Percentiles rank a stretch among this genome's conserved stretches.
These are phyloP conservation scores for Colletotrichum higginsianum DNA, from an alignment of 2,329 filamentous ascomycete genomes.

Conservation along the genomic window DNA sequence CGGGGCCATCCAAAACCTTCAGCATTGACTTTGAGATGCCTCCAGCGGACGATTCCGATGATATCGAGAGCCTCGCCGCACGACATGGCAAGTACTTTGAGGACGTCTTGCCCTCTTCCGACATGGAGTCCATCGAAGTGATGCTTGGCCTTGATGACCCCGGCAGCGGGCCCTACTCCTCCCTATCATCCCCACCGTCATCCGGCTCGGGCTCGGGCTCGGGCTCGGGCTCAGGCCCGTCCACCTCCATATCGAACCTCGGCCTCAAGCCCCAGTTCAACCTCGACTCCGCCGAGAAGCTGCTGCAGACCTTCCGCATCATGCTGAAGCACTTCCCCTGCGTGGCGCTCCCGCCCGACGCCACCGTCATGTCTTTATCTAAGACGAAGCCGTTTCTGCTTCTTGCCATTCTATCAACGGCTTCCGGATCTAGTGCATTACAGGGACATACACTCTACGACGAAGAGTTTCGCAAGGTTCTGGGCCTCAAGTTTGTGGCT, in stretches of 20 bases:
- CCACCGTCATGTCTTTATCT: conserved; percentile 61
- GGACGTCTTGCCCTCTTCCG: conserved; percentile 53
- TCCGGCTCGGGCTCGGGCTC: conserved; percentile 35
- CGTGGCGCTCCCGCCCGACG: conserved; percentile 57
- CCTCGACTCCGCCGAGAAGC: conserved; percentile 64
- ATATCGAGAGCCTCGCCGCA: conserved; percentile 60
- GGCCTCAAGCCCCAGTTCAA: conserved; percentile 69
- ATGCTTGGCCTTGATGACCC: conserved; percentile 31
- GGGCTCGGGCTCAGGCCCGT: conserved; percentile 40
- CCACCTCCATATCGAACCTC: conserved; percentile 55
- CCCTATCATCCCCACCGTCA: conserved; percentile 44
- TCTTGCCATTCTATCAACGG: conserved; percentile 67
- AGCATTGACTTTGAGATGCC: conserved; percentile 67
- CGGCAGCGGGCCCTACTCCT: conserved; percentile 24
- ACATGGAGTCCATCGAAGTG: conserved; percentile 40
- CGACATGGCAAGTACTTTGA: conserved; percentile 61
- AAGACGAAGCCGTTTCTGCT: conserved; percentile 66
- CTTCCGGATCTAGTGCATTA: conserved; percentile 62
- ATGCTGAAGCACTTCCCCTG: conserved; percentile 63
- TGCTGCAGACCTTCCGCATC: conserved; percentile 60
- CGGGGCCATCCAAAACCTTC: conserved; percentile 65
- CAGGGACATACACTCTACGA: conserved; percentile 70
- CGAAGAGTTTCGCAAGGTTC: conserved; percentile 69
- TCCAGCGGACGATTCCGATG: conserved; percentile 54
- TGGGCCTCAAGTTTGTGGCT: conserved; percentile 70